Evolutionary conservation across 257 asterid species (phyloP), one percentile per base, ranked within the genome.

Genomic region (Lycium barbarum): DNA sequence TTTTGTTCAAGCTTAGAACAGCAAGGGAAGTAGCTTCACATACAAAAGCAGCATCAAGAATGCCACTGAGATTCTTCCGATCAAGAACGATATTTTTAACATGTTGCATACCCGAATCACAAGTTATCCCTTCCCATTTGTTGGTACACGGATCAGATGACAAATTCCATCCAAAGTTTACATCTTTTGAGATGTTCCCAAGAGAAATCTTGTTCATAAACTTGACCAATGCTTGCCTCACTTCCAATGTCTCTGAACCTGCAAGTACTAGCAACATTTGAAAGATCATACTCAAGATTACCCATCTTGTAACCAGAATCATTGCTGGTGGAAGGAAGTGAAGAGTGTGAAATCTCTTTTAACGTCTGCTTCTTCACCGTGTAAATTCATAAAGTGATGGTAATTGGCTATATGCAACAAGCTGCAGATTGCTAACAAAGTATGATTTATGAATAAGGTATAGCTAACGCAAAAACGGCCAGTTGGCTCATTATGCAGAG

Each of bases 71-170:
- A 51, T 91, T 89, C 13, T 87, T 74, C 13, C 54, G 80, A 36
- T 91, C 87, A 61, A 95, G 97, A 1, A 91, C 84, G 0, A 95
- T 87, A 76, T 79, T 92, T 90, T 86, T 91, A 18, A 93, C 89
- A 2, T 88, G 89, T 12, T 83, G 79, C 0, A 87, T 38, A 57
- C 84, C 68, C n/a, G 9, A 26, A 79, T 86, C 80, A 67, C 98
- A 95, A 2, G 53, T 65, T 14, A 95, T 90, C 6, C 98, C 98
- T 66, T 80, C 83, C 98, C 98, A 95, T 3, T 36, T 53, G 20
- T 73, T 88, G 2, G 3, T 71, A 51, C 98, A 95, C 0, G 98
- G 97, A 49, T 93, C 97, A n/a, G 97, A 92, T 67, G 81, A 87
- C 7, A 35, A 2, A 79, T 93, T 90, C 97, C 98, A 95, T 4